A percentile compares a stretch with the other conserved stretches of the same genome.
Conservation (phyloP, 176 grass and related monocot genomes). For the Hsuehochloa calcarea region DNA sequence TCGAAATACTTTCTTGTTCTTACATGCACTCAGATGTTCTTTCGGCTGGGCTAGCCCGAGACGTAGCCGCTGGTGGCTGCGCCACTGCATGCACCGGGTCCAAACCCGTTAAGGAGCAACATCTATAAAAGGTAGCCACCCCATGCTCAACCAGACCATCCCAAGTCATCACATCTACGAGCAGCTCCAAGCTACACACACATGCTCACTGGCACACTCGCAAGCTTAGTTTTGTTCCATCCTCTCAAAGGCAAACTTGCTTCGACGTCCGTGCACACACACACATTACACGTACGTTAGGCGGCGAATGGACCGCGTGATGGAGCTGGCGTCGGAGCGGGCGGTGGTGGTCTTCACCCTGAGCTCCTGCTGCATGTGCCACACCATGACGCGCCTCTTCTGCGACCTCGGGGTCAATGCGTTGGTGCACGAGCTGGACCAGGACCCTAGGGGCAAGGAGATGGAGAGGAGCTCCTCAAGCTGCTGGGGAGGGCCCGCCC, state of each 20-base stretch:
- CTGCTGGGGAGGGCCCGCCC: conserved; percentile 34
- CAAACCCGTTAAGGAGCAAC: background rate
- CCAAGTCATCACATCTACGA: background rate
- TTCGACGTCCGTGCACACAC: background rate
- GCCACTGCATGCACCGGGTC: background rate
- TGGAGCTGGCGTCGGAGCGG: conserved; percentile 49
- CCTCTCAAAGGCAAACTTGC: too few species aligned
- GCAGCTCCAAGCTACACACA: background rate
- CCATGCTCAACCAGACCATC: conserved; percentile 22
- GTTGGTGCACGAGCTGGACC: conserved; percentile 55
- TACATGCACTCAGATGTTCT: too few species aligned
- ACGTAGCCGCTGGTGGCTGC: too few species aligned
- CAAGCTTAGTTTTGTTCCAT: background rate
- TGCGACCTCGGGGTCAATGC: conserved; percentile 53
- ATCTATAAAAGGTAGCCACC: conserved; percentile 35
- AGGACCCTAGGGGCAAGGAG: conserved; percentile 51
- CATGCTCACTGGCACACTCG: background rate
- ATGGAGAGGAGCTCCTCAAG: conserved; percentile 51
- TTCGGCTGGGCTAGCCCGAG: too few species aligned
- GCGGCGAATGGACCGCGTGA: conserved; percentile 53
- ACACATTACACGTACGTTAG: background rate
- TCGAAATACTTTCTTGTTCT: background rate
- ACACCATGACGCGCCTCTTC: conserved; percentile 70
- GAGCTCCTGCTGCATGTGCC: conserved; percentile 82
- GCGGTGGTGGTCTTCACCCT: conserved; percentile 74